Conservation (phyloP, 2,329 filamentous ascomycete genomes). For the Xylariales sp. region DNA sequence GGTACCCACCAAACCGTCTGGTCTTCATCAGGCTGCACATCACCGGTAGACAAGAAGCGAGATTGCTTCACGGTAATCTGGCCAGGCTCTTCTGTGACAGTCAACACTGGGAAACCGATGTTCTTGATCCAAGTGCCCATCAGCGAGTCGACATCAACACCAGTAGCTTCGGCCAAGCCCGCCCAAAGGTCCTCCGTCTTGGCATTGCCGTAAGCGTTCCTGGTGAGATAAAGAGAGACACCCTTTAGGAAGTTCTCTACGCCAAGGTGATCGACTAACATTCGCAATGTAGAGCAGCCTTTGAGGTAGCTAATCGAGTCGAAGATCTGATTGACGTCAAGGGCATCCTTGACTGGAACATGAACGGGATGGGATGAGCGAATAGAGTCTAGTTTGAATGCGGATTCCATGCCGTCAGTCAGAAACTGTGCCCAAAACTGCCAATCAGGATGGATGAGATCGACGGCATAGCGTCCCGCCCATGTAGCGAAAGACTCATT, state of each 20-base stretch:
- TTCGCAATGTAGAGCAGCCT: conserved; percentile 92
- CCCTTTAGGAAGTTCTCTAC: conserved; percentile 85
- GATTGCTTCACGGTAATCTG: conserved; percentile 80
- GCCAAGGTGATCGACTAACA: conserved; percentile 88
- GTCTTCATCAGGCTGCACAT: conserved; percentile 87
- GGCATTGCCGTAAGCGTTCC: conserved; percentile 83
- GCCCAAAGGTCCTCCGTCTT: conserved; percentile 90
- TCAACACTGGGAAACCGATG: conserved; percentile 90
- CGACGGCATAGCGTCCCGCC: conserved; percentile 92
- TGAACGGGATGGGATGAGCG: conserved; percentile 94
- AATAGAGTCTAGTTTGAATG: conserved; percentile 83
- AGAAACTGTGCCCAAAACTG: conserved; percentile 97
- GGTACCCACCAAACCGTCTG: conserved; percentile 95
- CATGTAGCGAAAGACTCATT: conserved; percentile 97
- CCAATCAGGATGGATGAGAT: conserved; percentile 94
- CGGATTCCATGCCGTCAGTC: conserved; percentile 88
- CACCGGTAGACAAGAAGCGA: conserved; percentile 86
- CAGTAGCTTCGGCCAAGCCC: conserved; percentile 80
- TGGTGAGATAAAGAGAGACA: conserved; percentile 83
- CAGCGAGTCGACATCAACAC: conserved; percentile 76
- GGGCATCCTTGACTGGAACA: conserved; percentile 85
- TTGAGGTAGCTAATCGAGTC: conserved; percentile 96
- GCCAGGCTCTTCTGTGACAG: conserved; percentile 75
- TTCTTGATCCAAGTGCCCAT: conserved; percentile 96
- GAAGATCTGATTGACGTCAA: conserved; percentile 97